Evolutionary conservation across 148 eudicot genomes (phyloP).

Genomic region (Suaeda aralocaspica): DNA sequence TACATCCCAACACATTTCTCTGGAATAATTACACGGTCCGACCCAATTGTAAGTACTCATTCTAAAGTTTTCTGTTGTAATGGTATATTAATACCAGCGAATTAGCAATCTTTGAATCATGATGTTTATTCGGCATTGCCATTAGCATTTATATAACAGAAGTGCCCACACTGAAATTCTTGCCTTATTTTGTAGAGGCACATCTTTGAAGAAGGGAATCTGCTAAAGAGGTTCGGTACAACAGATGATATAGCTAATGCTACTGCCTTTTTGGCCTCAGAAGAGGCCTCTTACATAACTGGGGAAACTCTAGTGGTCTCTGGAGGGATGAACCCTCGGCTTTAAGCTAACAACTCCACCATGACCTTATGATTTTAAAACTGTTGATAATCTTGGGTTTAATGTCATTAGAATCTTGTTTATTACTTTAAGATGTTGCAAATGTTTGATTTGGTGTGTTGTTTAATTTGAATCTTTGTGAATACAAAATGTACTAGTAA

Average conservation of each 20-base stretch:
- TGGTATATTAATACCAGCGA: no score
- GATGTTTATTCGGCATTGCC: not conserved
- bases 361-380: no score
- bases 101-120: not conserved
- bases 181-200: not conserved
- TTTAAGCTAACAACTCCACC: constrained; percentile 26
- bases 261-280: constrained; percentile 79
- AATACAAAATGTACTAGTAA: not conserved
- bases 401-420: no score
- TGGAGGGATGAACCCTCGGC: constrained; percentile 79
- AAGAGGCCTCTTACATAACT: constrained; percentile 85
- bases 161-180: not conserved
- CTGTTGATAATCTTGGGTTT: no score
- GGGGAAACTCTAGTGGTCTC: constrained; percentile 89
- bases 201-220: constrained; percentile 45
- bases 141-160: not conserved
- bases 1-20: constrained; percentile 83
- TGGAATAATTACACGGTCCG: constrained; percentile 44
- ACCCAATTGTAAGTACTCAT: constrained; percentile 44
- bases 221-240: constrained; percentile 78
- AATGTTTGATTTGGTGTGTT: no score
- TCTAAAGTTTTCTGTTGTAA: no score
- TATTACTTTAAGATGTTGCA: no score
- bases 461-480: not conserved
- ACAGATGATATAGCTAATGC: constrained; percentile 90